Evolutionary conservation across 345 rosid genomes (phyloP).

Genomic region (Acer saccharum): DNA sequence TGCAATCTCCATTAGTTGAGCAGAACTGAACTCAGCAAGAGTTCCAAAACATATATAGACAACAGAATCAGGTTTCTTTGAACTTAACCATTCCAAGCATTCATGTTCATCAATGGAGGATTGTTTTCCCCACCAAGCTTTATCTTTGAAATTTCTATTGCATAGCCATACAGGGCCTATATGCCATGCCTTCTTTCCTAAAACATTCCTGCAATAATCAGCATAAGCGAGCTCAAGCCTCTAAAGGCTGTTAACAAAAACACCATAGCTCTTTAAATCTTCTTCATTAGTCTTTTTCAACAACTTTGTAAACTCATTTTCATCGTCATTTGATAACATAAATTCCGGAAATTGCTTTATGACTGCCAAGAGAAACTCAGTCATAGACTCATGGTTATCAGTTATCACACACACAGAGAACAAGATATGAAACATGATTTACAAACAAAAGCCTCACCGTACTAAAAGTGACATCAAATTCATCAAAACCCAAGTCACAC

Average conservation of each 20-base stretch:
- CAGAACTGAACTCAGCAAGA: conserved; percentile 26
- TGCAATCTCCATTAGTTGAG: conserved; percentile 17
- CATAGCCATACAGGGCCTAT: conserved; percentile 38
- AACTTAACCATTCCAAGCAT: conserved; percentile 49
- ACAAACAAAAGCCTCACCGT: no score
- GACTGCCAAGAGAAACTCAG: no score
- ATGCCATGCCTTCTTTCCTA: conserved; percentile 50
- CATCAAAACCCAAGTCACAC: no score
- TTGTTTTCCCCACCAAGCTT: conserved; percentile 30
- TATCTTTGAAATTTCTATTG: conserved; percentile 13
- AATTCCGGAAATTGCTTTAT: no score
- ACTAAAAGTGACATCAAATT: no score
- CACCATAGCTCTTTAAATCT: conserved; percentile 34
- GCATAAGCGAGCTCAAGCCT: conserved; percentile 46
- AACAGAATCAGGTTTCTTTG: conserved; percentile 39
- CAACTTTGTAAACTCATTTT: background rate
- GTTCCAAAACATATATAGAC: conserved; percentile 39
- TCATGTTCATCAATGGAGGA: conserved; percentile 19
- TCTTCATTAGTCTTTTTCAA: conserved; percentile 9
- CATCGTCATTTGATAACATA: background rate
- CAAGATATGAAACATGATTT: no score
- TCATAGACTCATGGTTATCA: no score
- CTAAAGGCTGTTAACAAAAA: conserved; percentile 42
- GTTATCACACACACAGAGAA: no score
- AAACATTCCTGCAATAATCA: conserved; percentile 34